Conservation (phyloP, 306 rosid species). For the Malus sieversii region DNA sequence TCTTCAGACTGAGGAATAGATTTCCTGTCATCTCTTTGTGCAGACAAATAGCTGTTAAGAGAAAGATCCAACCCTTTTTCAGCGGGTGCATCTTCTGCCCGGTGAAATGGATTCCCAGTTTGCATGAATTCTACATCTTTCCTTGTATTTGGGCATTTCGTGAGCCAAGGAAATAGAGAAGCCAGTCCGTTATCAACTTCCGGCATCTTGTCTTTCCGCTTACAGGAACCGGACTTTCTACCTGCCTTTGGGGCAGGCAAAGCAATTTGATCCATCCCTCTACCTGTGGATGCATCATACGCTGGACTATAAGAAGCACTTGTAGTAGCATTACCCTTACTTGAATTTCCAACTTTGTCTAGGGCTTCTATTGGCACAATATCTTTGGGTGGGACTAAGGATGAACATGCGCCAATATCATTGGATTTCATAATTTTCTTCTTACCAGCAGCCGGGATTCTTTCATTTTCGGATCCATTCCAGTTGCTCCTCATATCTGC, state of each 20-base stretch:
- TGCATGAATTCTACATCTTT: slow-evolving; percentile 42
- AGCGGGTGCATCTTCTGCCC: slow-evolving; percentile 30
- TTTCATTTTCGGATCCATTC: slow-evolving; percentile 36
- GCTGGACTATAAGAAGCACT: slow-evolving; percentile 22
- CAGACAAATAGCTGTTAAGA: slow-evolving; percentile 39
- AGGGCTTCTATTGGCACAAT: slow-evolving; percentile 25
- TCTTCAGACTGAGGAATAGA: slow-evolving; percentile 42
- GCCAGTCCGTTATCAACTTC: slow-evolving; percentile 33
- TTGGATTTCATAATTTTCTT: slow-evolving; percentile 56
- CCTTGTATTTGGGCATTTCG: slow-evolving; percentile 24
- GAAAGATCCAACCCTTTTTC: slow-evolving; percentile 60
- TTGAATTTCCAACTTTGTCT: slow-evolving; percentile 24
- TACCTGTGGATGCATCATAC: slow-evolving; percentile 28
- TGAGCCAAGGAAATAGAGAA: slow-evolving; percentile 25
- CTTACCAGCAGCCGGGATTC: slow-evolving; percentile 34
- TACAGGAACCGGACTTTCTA: slow-evolving; percentile 38
- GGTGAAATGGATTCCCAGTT: slow-evolving; percentile 36
- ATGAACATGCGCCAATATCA: slow-evolving; percentile 29
- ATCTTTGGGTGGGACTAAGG: slow-evolving; percentile 31
- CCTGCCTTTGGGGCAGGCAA: slow-evolving; percentile 30
- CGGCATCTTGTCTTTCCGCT: slow-evolving; percentile 55
- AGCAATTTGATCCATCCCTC: slow-evolving; percentile 36
- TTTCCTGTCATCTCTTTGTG: slow-evolving; percentile 40
- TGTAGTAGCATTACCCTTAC: slow-evolving; percentile 23
- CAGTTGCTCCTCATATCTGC: slow-evolving; percentile 29